Evolutionary conservation across 352 stramenopile genomes (phyloP), one percentile per base, ranked within the genome.

Genomic region (Phytophthora pisi): DNA sequence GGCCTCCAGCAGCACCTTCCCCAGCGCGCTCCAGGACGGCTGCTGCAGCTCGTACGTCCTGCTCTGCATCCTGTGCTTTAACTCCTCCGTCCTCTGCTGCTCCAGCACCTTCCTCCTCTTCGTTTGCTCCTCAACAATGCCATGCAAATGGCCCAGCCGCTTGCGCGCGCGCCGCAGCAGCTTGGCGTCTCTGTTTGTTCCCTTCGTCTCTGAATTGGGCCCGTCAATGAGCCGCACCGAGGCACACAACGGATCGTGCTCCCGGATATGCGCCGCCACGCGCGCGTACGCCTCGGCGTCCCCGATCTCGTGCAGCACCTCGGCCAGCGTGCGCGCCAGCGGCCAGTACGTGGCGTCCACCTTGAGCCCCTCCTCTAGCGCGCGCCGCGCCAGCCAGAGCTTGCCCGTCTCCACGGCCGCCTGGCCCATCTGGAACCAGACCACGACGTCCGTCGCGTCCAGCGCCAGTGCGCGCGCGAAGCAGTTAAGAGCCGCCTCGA

Each of bases 351-450:
- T 82, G 0, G 60, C 57, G 45, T 93, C 85, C 36, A 84, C 67
- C 38, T 82, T 75, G 16, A 86, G 62, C 0, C 85, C 85, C 54
- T 88, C 73, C 45, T 93, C 85, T 15, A 93, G 59, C 34, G 80
- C 74, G 31, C 73, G 72, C 1, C 83, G 72, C 1, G 83, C 85
- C 18, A 92, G 70, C 81, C 85, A 91, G 38, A 90, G 42, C 70
- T 85, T 82, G 15, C 80, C 82, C 7, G 80, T 93, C 34, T 82
- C 81, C 6, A 91, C 47, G 2, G 85, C 83, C 1, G 80, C 73
- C 18, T 75, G 79, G 4, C 72, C 82, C 81, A 92, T 86, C 38
- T 93, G 78, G 58, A 70, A 84, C 85, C 85, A 93, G 28, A 93
- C 84, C 8, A 91, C 66, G n/a, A 90, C 85, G 63, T 93, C 85